A percentile compares a stretch with the other conserved stretches of the same genome.
Conservation (phyloP, 495 filamentous ascomycete species). For the Trichocladium uniseriatum region DNA sequence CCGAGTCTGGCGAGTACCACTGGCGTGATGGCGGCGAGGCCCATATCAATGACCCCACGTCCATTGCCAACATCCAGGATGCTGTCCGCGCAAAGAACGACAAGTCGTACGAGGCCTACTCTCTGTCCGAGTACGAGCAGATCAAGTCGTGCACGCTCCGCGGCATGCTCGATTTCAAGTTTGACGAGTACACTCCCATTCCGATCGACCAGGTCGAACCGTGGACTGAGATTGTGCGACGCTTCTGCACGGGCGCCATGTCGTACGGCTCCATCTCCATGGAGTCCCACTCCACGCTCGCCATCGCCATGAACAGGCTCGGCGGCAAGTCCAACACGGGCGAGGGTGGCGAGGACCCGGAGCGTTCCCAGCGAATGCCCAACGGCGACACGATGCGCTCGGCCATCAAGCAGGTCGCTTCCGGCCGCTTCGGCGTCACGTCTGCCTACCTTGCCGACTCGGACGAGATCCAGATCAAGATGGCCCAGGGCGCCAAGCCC, state of each 20-base stretch:
- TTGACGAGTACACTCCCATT: slow-evolving; percentile 75
- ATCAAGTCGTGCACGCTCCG: slow-evolving; percentile 97
- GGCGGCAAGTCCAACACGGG: slow-evolving; percentile 99
- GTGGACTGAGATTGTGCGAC: slow-evolving; percentile 97
- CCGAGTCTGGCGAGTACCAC: slow-evolving; percentile 96
- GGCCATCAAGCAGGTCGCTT: slow-evolving; percentile 97
- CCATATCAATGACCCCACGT: slow-evolving; percentile 93
- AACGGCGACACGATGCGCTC: slow-evolving; percentile 99
- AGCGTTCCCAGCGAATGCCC: slow-evolving; percentile 75
- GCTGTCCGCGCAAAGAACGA: slow-evolving; percentile 98
- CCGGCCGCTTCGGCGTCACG: slow-evolving; percentile 95
- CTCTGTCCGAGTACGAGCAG: slow-evolving; percentile 86
- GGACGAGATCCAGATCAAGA: slow-evolving; percentile 99
- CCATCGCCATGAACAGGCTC: slow-evolving; percentile 95
- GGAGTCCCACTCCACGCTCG: slow-evolving; percentile 96
- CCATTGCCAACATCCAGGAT: slow-evolving; percentile 97
- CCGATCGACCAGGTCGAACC: slow-evolving; percentile 98
- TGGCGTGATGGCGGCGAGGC: slow-evolving; percentile 98
- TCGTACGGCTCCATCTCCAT: slow-evolving; percentile 99
- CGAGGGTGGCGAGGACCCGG: slow-evolving; percentile 95
- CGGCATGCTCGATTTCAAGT: slow-evolving; percentile 95
- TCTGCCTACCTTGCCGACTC: slow-evolving; percentile 97
- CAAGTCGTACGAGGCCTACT: slow-evolving; percentile 99
- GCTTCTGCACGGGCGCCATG: slow-evolving; percentile 99
- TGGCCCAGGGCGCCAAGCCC: slow-evolving; percentile 98